phyloP scores from a whole-genome alignment of 805 yeast genomes.

The Cyberlindnera nakhonratchasimensis region DNA sequence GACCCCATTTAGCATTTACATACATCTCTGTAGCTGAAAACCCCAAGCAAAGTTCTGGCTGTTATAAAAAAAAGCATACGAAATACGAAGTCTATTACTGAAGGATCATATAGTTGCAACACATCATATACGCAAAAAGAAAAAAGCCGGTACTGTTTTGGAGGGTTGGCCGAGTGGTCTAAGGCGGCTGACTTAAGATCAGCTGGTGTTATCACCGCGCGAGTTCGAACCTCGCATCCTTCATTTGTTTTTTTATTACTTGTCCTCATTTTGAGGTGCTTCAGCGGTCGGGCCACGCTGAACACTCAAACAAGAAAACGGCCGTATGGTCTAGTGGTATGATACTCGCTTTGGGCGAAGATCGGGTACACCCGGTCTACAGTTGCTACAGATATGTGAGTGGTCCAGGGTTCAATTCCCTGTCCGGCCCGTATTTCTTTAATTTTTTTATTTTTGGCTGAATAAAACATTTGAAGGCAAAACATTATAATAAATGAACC shows the following conservation, averaged over 20 bases:
- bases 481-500: too few species aligned
- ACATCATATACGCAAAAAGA: too few species aligned
- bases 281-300: conserved; percentile 1
- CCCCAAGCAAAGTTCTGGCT: too few species aligned
- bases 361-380: conserved; percentile 3
- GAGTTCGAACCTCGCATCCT: conserved; percentile 26
- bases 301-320: conserved; percentile 10
- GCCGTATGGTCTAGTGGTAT: conserved; percentile 33
- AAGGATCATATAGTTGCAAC: too few species aligned
- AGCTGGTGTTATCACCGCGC: conserved; percentile 24
- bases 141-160: too few species aligned
- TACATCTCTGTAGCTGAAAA: too few species aligned
- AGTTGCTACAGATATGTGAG: conserved; percentile 11
- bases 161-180: conserved; percentile 27
- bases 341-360: conserved; percentile 32
- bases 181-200: conserved; percentile 26
- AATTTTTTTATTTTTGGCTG: not conserved
- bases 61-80: too few species aligned
- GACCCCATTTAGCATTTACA: too few species aligned
- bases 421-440: conserved; percentile 13
- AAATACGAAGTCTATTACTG: too few species aligned
- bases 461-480: not conserved
- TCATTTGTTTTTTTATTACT: conserved; percentile 9
- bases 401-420: conserved; percentile 21
- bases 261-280: not conserved